Conservation (phyloP, 805 yeast genomes). For the Wickerhamiella australiensis region DNA sequence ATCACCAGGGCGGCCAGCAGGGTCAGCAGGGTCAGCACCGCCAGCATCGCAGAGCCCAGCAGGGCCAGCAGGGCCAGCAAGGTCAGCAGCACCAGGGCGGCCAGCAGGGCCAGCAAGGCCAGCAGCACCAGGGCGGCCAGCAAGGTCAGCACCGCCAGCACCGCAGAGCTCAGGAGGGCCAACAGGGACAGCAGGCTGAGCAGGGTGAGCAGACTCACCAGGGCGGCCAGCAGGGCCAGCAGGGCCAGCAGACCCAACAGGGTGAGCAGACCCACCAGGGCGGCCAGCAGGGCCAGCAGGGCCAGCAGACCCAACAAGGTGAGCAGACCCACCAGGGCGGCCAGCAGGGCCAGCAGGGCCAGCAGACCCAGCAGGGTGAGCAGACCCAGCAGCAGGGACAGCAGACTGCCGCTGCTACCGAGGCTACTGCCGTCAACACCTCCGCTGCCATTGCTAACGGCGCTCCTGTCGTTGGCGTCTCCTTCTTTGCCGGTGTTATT, state of each 20-base stretch:
- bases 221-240: neutral
- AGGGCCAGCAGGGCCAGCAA: neutral
- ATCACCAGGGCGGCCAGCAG: neutral
- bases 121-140: neutral
- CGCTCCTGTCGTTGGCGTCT: neutral
- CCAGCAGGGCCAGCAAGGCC: neutral
- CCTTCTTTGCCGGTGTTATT: neutral
- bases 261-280: constrained; percentile 1
- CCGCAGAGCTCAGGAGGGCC: neutral
- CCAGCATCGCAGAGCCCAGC: neutral
- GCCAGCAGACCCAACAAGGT: constrained; percentile 1
- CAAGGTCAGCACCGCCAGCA: neutral
- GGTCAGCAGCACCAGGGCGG: neutral
- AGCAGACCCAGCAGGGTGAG: neutral
- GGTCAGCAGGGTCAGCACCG: neutral
- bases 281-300: neutral
- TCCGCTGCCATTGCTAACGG: neutral
- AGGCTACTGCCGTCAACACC: neutral
- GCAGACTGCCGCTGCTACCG: neutral
- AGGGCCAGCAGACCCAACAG: neutral
- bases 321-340: neutral
- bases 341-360: neutral
- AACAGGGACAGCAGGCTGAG: neutral
- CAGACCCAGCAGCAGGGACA: neutral
- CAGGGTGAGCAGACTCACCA: neutral